phyloP scores from a whole-genome alignment of 345 rosid genomes.

The Lumnitzera littorea region DNA sequence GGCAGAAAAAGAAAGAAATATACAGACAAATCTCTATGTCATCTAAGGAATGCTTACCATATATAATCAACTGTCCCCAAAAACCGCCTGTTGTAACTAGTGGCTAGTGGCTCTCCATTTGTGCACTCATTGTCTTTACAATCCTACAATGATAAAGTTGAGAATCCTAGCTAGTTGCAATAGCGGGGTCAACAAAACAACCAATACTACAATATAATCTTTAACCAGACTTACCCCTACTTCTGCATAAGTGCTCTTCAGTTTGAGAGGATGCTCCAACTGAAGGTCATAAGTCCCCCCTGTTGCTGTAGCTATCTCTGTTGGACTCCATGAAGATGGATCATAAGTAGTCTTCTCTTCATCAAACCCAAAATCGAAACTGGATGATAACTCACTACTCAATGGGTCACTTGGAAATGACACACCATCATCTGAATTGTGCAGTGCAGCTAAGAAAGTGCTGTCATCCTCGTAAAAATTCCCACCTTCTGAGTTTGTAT shows the following conservation, averaged over 20 bases:
- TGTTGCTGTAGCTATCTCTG: conserved; percentile 79
- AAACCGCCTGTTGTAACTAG: conserved; percentile 86
- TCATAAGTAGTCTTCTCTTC: conserved; percentile 30
- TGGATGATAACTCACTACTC: conserved; percentile 25
- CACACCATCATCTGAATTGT: conserved; percentile 19
- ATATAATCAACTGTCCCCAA: conserved; percentile 93
- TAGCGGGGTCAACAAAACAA: neutral
- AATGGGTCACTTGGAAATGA: conserved; percentile 13
- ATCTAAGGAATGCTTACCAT: conserved; percentile 37
- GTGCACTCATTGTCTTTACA: conserved; percentile 59
- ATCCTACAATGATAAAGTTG: conserved; percentile 35
- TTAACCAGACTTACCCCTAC: conserved; percentile 46
- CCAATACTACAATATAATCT: neutral
- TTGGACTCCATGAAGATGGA: conserved; percentile 75
- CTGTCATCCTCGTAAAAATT: conserved; percentile 36
- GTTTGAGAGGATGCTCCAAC: conserved; percentile 67
- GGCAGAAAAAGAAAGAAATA: neutral
- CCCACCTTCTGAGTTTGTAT: conserved; percentile 24
- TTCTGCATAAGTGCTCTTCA: conserved; percentile 75
- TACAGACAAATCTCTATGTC: neutral
- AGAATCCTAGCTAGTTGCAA: too few species aligned
- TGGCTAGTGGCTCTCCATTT: conserved; percentile 74
- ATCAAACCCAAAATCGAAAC: conserved; percentile 25
- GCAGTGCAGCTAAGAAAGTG: conserved; percentile 43
- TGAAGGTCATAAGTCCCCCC: conserved; percentile 45